Conservation (phyloP, 2,329 filamentous ascomycete species). For the Exophiala sp. region DNA sequence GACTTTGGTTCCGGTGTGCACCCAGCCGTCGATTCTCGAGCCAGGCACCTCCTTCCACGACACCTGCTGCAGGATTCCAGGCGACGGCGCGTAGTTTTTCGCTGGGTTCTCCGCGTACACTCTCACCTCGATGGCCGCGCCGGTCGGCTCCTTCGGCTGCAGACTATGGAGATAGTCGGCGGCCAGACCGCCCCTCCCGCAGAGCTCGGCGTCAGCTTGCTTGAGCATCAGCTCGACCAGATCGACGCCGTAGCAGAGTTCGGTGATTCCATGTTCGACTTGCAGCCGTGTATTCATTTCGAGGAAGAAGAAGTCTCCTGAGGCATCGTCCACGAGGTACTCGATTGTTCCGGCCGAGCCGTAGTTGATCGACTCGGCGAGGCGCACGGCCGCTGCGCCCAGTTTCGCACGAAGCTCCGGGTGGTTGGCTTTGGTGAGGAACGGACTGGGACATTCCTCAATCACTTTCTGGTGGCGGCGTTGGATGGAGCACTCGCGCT, state of each 20-base stretch:
- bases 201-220: conserved; percentile 49
- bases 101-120: conserved; percentile 56
- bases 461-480: conserved; percentile 84
- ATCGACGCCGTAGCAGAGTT: conserved; percentile 51
- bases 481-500: conserved; percentile 84
- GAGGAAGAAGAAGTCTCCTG: conserved; percentile 66
- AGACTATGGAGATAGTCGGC: conserved; percentile 38
- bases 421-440: conserved; percentile 44
- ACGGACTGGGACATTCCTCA: conserved; percentile 79
- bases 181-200: conserved; percentile 43
- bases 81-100: conserved; percentile 53
- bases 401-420: conserved; percentile 59
- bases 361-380: conserved; percentile 56
- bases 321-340: conserved; percentile 80
- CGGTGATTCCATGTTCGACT: conserved; percentile 55
- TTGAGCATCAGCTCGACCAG: conserved; percentile 52
- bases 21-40: conserved; percentile 59
- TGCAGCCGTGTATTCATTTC: conserved; percentile 57
- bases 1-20: conserved; percentile 52
- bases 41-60: conserved; percentile 47
- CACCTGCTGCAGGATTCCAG: conserved; percentile 54
- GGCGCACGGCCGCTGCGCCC: conserved; percentile 62
- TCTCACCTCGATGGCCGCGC: conserved; percentile 49
- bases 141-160: conserved; percentile 41
- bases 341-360: conserved; percentile 86